Base-by-base conservation (phyloP, 2,329 filamentous ascomycete species). In the Hymenoscyphus repandus region DNA sequence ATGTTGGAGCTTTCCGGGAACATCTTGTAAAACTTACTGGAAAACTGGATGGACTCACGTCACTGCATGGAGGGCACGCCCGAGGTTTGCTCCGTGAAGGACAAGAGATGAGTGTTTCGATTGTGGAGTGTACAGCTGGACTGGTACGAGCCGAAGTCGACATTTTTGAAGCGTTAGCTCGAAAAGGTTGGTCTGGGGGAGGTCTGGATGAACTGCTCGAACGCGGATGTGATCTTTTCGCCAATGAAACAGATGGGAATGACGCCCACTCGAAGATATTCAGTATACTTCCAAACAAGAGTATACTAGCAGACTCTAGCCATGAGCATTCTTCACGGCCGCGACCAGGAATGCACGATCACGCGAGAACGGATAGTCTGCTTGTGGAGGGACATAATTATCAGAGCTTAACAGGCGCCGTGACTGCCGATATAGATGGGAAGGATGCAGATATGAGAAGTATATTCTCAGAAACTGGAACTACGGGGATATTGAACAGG, bases 121-220 rank as follows among this genome's bases (percentile, higher is more conserved):
- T 86, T 58, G 74, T 84, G 15, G 82, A 86, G 50, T 80, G 81
- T 15, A 78, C 79, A 60, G 84, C 82, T 61, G 81, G 78, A 54
- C 73, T 86, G 10, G 82, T 85, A 11, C 72, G 83, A 15, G 83
- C 83, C 49, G 83, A 86, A 68, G 79, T 86, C 17, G 83, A 86
- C 66, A 86, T 86, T 27, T 85, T 85, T 51, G 83, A 86, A 69
- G 73, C 77, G 20, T 68, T 86, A 20, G 82, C 83, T 17, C 70
- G 81, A 53, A 86, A 86, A 61, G 83, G 83, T 6, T 86, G 82
- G 83, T 77, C 71, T 17, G 83, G 83, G 34, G 83, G 82, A 30
- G 83, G 83, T 0, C 69, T 86, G 27, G 83, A 86, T 52, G 82
- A 85, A 32, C 67, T 86, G 3, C 69, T 86, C 2, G 82, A 86